A percentile compares a stretch with the other conserved stretches of the same genome.
phyloP scores from a whole-genome alignment of 2,329 filamentous ascomycete species.

The Tolypocladium tropicale region DNA sequence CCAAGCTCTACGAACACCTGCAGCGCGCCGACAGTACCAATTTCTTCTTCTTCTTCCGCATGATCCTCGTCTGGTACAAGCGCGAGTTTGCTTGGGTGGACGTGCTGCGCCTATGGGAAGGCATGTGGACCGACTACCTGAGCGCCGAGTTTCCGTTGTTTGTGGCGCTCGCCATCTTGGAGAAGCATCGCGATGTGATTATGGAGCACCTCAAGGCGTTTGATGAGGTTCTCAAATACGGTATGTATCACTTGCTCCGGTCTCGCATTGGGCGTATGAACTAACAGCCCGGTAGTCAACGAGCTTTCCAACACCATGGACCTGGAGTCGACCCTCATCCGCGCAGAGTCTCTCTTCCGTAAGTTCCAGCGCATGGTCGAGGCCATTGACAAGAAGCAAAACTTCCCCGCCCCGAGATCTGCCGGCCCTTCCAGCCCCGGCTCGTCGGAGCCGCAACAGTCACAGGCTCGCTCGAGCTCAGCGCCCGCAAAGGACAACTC shows the following conservation, averaged over 20 bases:
- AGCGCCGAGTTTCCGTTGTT: slow-evolving; percentile 91
- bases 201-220: slow-evolving; percentile 91
- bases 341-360: slow-evolving; percentile 80
- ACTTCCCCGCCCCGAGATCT: slow-evolving; percentile 53
- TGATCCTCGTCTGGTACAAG: slow-evolving; percentile 98
- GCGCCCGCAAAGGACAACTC: neutral
- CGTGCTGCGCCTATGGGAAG: slow-evolving; percentile 82
- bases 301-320: slow-evolving; percentile 92
- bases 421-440: neutral
- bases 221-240: slow-evolving; percentile 94
- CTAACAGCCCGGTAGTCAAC: slow-evolving; percentile 54
- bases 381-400: slow-evolving; percentile 82
- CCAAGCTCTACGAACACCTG: slow-evolving; percentile 83
- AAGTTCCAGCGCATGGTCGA: slow-evolving; percentile 84
- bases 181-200: slow-evolving; percentile 93
- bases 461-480: slow-evolving; percentile 2
- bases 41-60: slow-evolving; percentile 99
- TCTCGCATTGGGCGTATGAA: neutral
- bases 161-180: slow-evolving; percentile 83
- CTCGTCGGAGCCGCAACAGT: slow-evolving; percentile 1
- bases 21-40: slow-evolving; percentile 90
- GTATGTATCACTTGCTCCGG: slow-evolving; percentile 37
- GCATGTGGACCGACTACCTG: slow-evolving; percentile 85
- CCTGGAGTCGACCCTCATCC: slow-evolving; percentile 71
- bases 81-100: slow-evolving; percentile 89